Evolutionary conservation across 2,329 filamentous ascomycete genomes (phyloP), one percentile per base, ranked within the genome.

Genomic region (Fusarium humuli): DNA sequence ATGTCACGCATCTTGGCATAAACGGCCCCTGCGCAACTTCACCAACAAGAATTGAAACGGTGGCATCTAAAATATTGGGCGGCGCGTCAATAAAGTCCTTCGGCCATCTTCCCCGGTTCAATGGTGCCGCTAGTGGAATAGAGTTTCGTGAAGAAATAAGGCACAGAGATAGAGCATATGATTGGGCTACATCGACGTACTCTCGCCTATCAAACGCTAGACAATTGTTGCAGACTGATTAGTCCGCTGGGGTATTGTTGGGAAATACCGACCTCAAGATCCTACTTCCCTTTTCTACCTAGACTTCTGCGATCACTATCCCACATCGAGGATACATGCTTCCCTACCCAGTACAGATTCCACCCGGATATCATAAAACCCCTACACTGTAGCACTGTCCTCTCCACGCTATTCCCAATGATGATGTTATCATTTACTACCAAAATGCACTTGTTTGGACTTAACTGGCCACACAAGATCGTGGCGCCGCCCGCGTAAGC

Each of bases 1-100:
- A 50, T 34, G 16, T 9, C 30, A 34, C 16, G 18, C 20, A 34
- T n/a, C 47, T 50, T 50, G 30, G 47, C 30, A 50, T 50, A 50
- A 25, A 50, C 47, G 47, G 20, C 16, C 47, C 47, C 20, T 50
- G 47, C 47, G 47, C 20, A 37, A 13, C 20, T 4, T 10, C 5
- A n/a, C 30, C 47, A 50, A 8, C n/a, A 18, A 34, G 7, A 25
- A 10, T 6, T 7, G 9, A 7, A 13, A 18, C 10, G 13, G 20
- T 50, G 30, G 30, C 47, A n/a, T 50, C 11, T 34, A 23, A 20
- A 12, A 29, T 9, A 14, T n/a, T 6, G n/a, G 45, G 14, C 5
- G 45, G 30, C 30, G 22, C 7, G 0, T 6, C 47, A 5, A 50
- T 50, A 50, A 11, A 14, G 10, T 14, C 22, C 47, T 50, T 11